Percentiles rank a stretch among this genome's conserved stretches.
Conservation (phyloP, 2,329 filamentous ascomycete species). For the Microsporum canis region DNA sequence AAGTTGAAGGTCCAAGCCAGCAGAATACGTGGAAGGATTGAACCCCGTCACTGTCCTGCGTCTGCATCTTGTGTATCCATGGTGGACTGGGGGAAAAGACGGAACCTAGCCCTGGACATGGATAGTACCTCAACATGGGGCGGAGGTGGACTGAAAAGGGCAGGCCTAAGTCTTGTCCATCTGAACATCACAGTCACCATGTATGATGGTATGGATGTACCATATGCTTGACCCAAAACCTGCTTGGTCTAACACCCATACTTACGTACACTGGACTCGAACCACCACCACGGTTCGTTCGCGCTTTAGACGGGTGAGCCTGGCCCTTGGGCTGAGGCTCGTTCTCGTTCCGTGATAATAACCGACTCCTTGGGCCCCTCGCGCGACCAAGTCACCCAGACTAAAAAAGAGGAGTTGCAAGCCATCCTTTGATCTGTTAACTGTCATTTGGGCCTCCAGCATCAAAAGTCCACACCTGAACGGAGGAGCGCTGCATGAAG, state of each 20-base stretch:
- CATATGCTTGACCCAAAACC: background rate
- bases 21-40: background rate
- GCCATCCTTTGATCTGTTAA: background rate
- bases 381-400: background rate
- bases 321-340: background rate
- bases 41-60: slow-evolving; percentile 2
- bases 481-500: background rate
- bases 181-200: background rate
- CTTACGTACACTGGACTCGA: background rate
- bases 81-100: background rate
- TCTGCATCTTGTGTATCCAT: background rate
- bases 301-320: background rate
- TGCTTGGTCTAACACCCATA: background rate
- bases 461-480: background rate
- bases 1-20: slow-evolving; percentile 1
- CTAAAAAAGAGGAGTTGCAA: background rate
- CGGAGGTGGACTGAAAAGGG: background rate
- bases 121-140: background rate
- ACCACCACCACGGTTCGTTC: background rate
- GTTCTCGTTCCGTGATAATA: background rate
- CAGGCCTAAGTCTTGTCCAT: background rate
- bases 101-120: background rate
- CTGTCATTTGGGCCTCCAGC: background rate
- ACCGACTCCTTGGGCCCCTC: slow-evolving; percentile 1
- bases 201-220: too few relatives aligned